Conservation (phyloP, 805 yeast species). For the Yarrowia osloensis region DNA sequence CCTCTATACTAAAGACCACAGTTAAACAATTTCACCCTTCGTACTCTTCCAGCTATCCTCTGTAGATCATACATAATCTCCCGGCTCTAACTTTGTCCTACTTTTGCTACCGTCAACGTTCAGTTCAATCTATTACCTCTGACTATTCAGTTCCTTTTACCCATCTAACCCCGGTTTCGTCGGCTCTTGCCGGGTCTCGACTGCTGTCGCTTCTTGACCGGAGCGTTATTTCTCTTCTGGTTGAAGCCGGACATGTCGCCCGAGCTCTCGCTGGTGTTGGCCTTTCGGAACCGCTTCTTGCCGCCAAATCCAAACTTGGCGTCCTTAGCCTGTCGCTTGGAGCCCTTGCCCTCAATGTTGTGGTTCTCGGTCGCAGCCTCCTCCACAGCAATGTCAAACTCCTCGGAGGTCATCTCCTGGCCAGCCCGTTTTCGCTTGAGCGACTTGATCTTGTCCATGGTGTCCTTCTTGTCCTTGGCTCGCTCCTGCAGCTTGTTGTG, state of each 20-base stretch:
- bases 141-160: not conserved
- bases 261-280: slow-evolving; percentile 71
- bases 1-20: too few species aligned
- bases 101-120: not conserved
- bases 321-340: slow-evolving; percentile 63
- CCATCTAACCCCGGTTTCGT: slow-evolving; percentile 4
- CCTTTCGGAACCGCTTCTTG: slow-evolving; percentile 68
- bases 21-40: too few species aligned
- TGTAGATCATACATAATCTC: too few species aligned
- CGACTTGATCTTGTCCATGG: slow-evolving; percentile 86
- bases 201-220: slow-evolving; percentile 31
- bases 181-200: slow-evolving; percentile 17
- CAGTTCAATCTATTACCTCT: not conserved
- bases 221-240: slow-evolving; percentile 54
- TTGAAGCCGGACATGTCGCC: slow-evolving; percentile 66
- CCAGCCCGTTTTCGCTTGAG: slow-evolving; percentile 84
- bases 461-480: slow-evolving; percentile 87
- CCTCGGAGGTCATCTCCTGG: slow-evolving; percentile 69
- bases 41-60: too few species aligned
- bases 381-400: slow-evolving; percentile 88
- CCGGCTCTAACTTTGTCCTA: too few species aligned
- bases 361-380: slow-evolving; percentile 73
- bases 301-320: slow-evolving; percentile 78
- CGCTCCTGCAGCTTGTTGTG: slow-evolving; percentile 90
- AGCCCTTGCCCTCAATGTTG: slow-evolving; percentile 59